phyloP scores from a whole-genome alignment of 495 filamentous ascomycete genomes.

The Neurospora intermedia region DNA sequence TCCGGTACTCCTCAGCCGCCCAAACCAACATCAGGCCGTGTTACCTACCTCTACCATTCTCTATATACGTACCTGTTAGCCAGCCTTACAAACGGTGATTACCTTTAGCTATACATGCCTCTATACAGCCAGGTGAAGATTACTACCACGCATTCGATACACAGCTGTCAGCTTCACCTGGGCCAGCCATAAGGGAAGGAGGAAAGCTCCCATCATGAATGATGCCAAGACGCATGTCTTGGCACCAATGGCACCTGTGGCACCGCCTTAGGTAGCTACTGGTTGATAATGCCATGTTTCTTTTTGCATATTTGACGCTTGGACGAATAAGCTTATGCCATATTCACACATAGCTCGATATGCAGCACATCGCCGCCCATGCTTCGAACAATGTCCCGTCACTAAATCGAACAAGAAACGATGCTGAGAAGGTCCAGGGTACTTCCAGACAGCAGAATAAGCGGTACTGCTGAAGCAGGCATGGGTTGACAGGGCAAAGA shows the following conservation, averaged over 20 bases:
- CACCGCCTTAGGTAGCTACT: neutral
- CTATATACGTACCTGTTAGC: neutral
- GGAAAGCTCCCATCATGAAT: neutral
- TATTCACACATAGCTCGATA: neutral
- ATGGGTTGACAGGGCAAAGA: neutral
- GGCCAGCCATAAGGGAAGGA: neutral
- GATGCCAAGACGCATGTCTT: neutral
- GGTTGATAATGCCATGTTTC: neutral
- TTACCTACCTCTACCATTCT: neutral
- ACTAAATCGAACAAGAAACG: neutral
- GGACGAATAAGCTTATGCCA: neutral
- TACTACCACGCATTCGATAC: neutral
- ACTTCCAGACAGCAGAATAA: neutral
- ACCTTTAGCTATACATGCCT: neutral
- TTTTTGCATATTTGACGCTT: neutral
- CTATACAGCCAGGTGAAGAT: neutral
- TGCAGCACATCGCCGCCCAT: neutral
- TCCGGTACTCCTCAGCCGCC: neutral
- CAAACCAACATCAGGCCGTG: neutral
- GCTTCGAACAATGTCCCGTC: neutral
- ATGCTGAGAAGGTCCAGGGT: neutral
- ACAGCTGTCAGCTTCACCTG: neutral
- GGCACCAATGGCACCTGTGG: neutral
- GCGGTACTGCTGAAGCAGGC: neutral
- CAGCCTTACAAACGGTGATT: neutral